Base-by-base conservation (phyloP, 352 stramenopile species). In the Phytophthora megakarya region DNA sequence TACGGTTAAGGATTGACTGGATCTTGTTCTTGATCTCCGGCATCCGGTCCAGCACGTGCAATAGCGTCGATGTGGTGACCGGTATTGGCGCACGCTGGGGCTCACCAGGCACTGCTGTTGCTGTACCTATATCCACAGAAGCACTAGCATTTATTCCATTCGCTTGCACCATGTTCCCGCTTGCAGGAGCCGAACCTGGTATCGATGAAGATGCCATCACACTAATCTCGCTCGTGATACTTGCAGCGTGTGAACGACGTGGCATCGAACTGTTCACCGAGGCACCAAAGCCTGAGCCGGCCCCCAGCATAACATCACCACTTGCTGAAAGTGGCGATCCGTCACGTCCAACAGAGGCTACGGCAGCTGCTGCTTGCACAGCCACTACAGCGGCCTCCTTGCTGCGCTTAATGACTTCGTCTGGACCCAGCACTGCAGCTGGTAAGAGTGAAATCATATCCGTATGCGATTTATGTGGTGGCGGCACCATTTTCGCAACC, bases 11-110 rank as follows among this genome's bases (percentile, higher is more conserved):
- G 61, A 95, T 94, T 16, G 80, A 80, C 70, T 95, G 87, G 58
- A 95, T 95, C 76, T 95, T 92, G 75, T 91, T 85, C 81, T 95
- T 95, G 67, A 95, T 93, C 81, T 93, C 85, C 18, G 87, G 87
- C 85, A 94, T 93, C 6, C 84, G 81, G 49, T 95, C 87, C 18
- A 95, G 63, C 18, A 95, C 85, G 44, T 93, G 81, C 23, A 95
- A 58, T 40, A 95, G 53, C 23, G 86, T 88, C 7, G 84, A 90
- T 3, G 86, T 93, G 21, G 81, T 92, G 66, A 92, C 83, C 7
- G 82, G 82, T 67, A 93, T 89, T 0, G 65, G 64, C 12, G 61
- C 58, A 49, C 70, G 65, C 32, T 61, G 60, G 18, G 44, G 4
- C 7, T 69, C 63, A 18, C 15, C 49, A 32, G 48, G n/a, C 0